phyloP scores from a whole-genome alignment of 768 basidiomycete genomes.

The Mycena vulgaris region DNA sequence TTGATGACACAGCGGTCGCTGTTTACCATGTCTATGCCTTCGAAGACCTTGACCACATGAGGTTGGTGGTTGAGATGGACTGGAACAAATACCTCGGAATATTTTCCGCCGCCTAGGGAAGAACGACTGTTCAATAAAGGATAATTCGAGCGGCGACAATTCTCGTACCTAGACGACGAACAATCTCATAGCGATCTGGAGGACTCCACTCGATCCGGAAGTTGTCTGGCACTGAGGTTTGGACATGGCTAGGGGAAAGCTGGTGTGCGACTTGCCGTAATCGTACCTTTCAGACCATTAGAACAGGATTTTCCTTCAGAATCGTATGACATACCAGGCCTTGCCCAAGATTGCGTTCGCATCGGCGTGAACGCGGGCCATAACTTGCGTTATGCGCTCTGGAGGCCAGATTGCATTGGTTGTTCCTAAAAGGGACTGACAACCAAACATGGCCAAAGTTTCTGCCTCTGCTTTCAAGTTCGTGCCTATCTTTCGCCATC shows the following conservation, averaged over 20 bases:
- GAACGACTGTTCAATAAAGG: too few species aligned
- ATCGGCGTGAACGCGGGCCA: constrained; percentile 69
- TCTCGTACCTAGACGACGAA: constrained; percentile 62
- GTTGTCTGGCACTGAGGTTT: constrained; percentile 62
- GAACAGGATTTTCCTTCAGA: not conserved
- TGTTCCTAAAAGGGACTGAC: too few species aligned
- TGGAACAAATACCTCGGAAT: constrained; percentile 66
- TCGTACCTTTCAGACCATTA: constrained; percentile 3
- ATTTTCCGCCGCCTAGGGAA: constrained; percentile 66
- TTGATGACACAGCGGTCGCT: constrained; percentile 75
- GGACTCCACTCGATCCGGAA: constrained; percentile 74
- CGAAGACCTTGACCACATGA: constrained; percentile 61
- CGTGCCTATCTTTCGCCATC: too few species aligned
- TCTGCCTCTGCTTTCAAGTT: too few species aligned
- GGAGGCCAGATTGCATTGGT: too few species aligned
- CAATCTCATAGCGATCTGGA: constrained; percentile 79
- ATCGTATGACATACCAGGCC: constrained; percentile 63
- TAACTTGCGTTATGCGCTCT: too few species aligned
- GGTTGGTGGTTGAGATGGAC: not conserved
- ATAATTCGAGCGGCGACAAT: too few species aligned
- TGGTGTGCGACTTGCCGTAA: not conserved
- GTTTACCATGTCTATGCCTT: constrained; percentile 70
- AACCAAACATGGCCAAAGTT: too few species aligned
- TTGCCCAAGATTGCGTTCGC: constrained; percentile 72
- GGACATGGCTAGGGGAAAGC: not conserved